Percentiles rank a stretch among this genome's conserved stretches.
Evolutionary conservation across 805 yeast genomes (phyloP).

Genomic region (Saturnispora halmiae): DNA sequence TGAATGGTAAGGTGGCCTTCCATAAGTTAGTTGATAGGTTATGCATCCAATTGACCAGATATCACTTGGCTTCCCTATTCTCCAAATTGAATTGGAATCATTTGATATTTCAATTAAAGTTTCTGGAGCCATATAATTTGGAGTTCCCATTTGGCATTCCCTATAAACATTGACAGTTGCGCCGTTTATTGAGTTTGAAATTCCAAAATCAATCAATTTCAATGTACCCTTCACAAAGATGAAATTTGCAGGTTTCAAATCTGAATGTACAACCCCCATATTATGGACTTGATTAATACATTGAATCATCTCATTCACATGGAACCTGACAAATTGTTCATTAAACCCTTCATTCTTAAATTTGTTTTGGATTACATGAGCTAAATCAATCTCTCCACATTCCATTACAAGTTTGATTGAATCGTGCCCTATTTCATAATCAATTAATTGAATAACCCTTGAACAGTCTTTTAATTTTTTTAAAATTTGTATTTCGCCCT

Average conservation of each 20-base stretch:
- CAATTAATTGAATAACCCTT: conserved; percentile 72
- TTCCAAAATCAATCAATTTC: conserved; percentile 91
- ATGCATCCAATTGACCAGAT: conserved; percentile 98
- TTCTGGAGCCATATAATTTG: conserved; percentile 98
- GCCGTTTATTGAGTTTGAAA: conserved; percentile 89
- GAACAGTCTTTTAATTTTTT: conserved; percentile 47
- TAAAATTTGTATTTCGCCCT: conserved; percentile 80
- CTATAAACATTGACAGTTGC: conserved; percentile 85
- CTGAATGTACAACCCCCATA: conserved; percentile 59
- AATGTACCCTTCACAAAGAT: conserved; percentile 73
- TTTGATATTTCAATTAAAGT: conserved; percentile 55
- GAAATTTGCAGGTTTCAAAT: conserved; percentile 56
- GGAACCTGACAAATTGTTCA: conserved; percentile 67
- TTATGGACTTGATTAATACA: conserved; percentile 87
- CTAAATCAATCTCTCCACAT: conserved; percentile 86
- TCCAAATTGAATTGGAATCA: conserved; percentile 37
- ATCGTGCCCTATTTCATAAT: conserved; percentile 58
- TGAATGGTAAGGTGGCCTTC: conserved; percentile 80
- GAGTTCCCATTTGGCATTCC: conserved; percentile 89
- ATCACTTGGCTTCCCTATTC: conserved; percentile 91
- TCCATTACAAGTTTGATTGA: conserved; percentile 78
- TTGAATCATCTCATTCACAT: conserved; percentile 65
- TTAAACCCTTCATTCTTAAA: conserved; percentile 42
- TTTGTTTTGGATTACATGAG: conserved; percentile 63
- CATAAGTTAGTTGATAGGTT: conserved; percentile 90